Conservation (phyloP, 148 eudicot species). For the Rhododendron williamsianum region DNA sequence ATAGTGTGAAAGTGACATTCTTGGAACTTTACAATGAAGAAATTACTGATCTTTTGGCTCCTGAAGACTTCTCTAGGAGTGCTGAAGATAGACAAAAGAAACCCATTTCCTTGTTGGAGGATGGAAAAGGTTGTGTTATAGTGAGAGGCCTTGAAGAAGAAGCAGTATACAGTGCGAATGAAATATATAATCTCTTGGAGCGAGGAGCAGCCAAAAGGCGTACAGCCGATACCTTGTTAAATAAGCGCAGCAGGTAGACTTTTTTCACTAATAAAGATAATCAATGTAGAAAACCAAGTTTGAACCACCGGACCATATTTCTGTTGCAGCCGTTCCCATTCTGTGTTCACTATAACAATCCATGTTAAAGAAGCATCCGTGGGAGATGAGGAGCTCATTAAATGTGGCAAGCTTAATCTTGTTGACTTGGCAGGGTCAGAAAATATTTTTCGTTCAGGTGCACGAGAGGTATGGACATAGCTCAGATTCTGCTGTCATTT, state of each 20-base stretch:
- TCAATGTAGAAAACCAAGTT: neutral
- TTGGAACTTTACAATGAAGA: constrained; percentile 89
- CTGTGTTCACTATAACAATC: constrained; percentile 71
- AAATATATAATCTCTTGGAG: constrained; percentile 73
- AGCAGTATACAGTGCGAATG: constrained; percentile 82
- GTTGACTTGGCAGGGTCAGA: constrained; percentile 95
- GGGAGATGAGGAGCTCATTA: constrained; percentile 79
- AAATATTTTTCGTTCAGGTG: constrained; percentile 76
- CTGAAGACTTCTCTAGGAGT: constrained; percentile 48
- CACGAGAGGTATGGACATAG: constrained; percentile 53
- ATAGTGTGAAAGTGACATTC: constrained; percentile 75
- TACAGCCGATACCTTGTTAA: constrained; percentile 72
- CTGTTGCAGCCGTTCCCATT: constrained; percentile 77
- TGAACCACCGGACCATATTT: constrained; percentile 6
- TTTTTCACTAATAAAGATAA: neutral
- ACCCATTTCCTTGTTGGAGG: constrained; percentile 74
- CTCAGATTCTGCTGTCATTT: constrained; percentile 1
- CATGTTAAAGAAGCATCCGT: constrained; percentile 59
- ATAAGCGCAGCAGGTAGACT: constrained; percentile 72
- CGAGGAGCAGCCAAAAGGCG: constrained; percentile 80
- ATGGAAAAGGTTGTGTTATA: constrained; percentile 74
- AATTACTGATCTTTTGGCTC: constrained; percentile 62
- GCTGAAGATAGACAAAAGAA: constrained; percentile 64
- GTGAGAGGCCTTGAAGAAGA: constrained; percentile 91
- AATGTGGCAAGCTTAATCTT: constrained; percentile 90